Percentiles rank a stretch among this genome's conserved stretches.
Conservation (phyloP, 2,329 filamentous ascomycete genomes). For the Zarea fungicola region DNA sequence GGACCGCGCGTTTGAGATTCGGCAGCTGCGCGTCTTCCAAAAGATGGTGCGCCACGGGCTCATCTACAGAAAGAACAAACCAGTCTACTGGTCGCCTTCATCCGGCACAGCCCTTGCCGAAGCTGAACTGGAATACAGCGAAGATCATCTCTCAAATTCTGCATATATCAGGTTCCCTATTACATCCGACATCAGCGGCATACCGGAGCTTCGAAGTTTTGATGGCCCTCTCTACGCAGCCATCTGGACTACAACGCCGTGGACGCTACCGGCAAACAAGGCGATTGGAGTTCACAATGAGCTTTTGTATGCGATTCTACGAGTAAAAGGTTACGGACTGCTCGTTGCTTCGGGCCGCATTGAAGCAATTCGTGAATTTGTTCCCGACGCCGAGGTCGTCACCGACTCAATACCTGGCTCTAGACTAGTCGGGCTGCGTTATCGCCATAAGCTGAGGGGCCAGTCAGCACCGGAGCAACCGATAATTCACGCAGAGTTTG, state of each 20-base stretch:
- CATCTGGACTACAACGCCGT: constrained; percentile 98
- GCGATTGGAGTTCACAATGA: constrained; percentile 78
- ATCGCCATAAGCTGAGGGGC: constrained; percentile 65
- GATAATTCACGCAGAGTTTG: constrained; percentile 81
- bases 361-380: constrained; percentile 47
- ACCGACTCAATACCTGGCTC: constrained; percentile 56
- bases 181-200: constrained; percentile 30
- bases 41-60: constrained; percentile 67
- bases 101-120: constrained; percentile 76
- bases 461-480: constrained; percentile 53
- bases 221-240: constrained; percentile 62
- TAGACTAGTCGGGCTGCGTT: constrained; percentile 60
- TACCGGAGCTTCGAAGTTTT: constrained; percentile 33
- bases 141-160: constrained; percentile 64
- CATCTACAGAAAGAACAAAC: constrained; percentile 73
- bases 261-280: constrained; percentile 90
- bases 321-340: constrained; percentile 51
- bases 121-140: constrained; percentile 78
- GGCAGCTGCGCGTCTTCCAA: constrained; percentile 70
- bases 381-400: constrained; percentile 49
- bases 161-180: constrained; percentile 81
- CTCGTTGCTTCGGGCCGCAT: constrained; percentile 69
- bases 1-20: constrained; percentile 68
- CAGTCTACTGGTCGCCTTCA: constrained; percentile 82
- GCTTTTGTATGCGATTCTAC: constrained; percentile 67